Conservation (phyloP, 345 rosid genomes). For the Pistacia integerrima region DNA sequence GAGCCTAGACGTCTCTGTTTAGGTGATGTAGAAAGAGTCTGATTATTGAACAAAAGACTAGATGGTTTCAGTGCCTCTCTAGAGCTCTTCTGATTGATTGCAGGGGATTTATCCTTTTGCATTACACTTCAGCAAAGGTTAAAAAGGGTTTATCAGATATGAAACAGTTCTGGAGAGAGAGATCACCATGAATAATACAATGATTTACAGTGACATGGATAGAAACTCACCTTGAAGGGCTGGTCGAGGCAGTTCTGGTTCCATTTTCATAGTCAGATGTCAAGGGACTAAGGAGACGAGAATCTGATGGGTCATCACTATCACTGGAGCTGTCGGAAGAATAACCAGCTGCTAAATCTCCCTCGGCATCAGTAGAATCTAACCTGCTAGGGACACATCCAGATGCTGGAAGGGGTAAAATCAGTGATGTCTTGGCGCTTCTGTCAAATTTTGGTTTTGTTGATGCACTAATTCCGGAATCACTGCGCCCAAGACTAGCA, state of each 20-base stretch:
- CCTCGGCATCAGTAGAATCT: conserved; percentile 47
- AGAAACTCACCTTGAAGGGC: conserved; percentile 65
- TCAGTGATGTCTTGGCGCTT: conserved; percentile 38
- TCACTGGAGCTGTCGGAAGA: conserved; percentile 70
- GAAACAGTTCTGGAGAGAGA: conserved; percentile 10
- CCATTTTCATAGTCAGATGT: conserved; percentile 79
- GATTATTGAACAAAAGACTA: conserved; percentile 45
- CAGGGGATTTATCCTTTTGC: conserved; percentile 55
- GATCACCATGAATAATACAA: not conserved
- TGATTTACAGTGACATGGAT: conserved; percentile 11
- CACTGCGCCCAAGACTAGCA: conserved; percentile 38
- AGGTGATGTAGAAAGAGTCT: conserved; percentile 56
- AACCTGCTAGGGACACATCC: conserved; percentile 43
- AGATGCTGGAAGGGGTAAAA: conserved; percentile 75
- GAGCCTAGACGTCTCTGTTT: conserved; percentile 53
- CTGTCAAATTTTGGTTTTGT: conserved; percentile 52
- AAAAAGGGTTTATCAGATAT: conserved; percentile 20
- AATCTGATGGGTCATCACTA: conserved; percentile 63
- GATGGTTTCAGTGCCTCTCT: conserved; percentile 70
- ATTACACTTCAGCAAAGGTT: conserved; percentile 37
- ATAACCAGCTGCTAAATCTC: conserved; percentile 68
- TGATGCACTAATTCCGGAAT: conserved; percentile 52
- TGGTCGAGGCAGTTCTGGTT: conserved; percentile 49
- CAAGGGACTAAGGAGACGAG: conserved; percentile 61
- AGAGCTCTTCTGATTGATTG: conserved; percentile 41